Base-by-base conservation (phyloP, 805 yeast genomes). In the Saturnispora zaruensis region DNA sequence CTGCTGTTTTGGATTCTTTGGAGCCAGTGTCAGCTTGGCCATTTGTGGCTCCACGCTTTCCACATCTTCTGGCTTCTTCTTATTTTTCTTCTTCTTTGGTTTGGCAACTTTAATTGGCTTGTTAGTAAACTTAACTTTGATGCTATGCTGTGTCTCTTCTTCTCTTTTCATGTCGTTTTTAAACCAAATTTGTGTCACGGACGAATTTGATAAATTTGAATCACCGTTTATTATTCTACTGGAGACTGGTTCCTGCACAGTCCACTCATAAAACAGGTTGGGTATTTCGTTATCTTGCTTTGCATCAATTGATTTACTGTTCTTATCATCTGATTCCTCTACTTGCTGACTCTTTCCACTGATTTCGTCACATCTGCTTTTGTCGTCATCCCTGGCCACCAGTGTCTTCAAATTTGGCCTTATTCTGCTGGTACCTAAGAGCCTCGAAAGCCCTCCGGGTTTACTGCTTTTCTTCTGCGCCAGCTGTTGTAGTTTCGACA, bases 111-210 rank as follows among this genome's bases (percentile, higher is more conserved):
- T 43, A n/a, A 44, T 40, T 14, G 58, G 38, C 26, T 53, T 56
- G 74, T 74, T 73, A 74, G 80, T 70, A 60, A 60, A 57, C 4
- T 54, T 21, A 21, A 46, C 32, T 28, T 40, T 32, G 24, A 14
- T 38, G n/a, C 16, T 38, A 36, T 38, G 4, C 11, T 20, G 11
- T 34, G 25, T 3, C 23, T 14, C 18, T 16, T 38, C 14, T 38
- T 9, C 24, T 3, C 13, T 8, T 8, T 13, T 23, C 21, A 21
- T 23, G 42, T 23, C 42, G 24, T 21, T 38, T 38, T 16, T 11
- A 38, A 38, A 38, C 42, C 42, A 38, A 36, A 16, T 18, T 5
- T 13, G 20, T n/a, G 40, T 36, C 13, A 36, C 32, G 9, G 32
- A 28, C 32, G 23, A 16, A 23, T 16, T 18, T 20, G 40, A 18